A percentile compares a stretch with the other conserved stretches of the same genome.
These are phyloP conservation scores for Biscogniauxia mediterranea DNA, from an alignment of 2,329 filamentous ascomycete genomes.

Conservation along the genomic window DNA sequence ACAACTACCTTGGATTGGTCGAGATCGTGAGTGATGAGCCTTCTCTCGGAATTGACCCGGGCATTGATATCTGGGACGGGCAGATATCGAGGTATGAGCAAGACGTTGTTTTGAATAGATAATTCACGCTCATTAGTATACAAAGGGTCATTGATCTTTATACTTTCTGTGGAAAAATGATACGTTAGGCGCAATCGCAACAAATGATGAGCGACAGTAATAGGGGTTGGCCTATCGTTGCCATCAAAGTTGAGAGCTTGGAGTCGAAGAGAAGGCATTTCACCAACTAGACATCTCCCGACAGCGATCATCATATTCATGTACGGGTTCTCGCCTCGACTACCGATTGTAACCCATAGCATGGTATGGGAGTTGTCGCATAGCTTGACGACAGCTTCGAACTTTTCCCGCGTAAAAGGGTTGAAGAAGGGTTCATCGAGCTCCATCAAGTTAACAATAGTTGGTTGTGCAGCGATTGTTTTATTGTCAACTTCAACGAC, in stretches of 20 bases:
- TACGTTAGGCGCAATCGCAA: constrained; percentile 9
- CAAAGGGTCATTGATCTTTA: constrained; percentile 3
- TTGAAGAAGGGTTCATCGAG: constrained; percentile 33
- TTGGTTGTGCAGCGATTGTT: not conserved
- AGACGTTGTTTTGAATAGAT: constrained; percentile 4
- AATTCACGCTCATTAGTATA: constrained; percentile 8
- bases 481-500: not conserved
- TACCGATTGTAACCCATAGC: constrained; percentile 16
- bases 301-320: constrained; percentile 17
- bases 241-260: constrained; percentile 13
- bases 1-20: constrained; percentile 5
- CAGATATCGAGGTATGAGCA: constrained; percentile 6
- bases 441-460: constrained; percentile 24
- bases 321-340: constrained; percentile 13
- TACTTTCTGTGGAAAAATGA: constrained; percentile 4
- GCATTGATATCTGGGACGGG: constrained; percentile 4
- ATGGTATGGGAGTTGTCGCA: constrained; percentile 11
- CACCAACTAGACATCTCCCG: constrained; percentile 13
- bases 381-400: constrained; percentile 9
- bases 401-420: constrained; percentile 10
- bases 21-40: constrained; percentile 3
- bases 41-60: constrained; percentile 8
- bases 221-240: constrained; percentile 5
- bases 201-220: constrained; percentile 8
- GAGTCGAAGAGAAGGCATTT: constrained; percentile 12